These are phyloP conservation scores for Tuber borchii DNA, from an alignment of 495 filamentous ascomycete genomes.

Conservation along the genomic window DNA sequence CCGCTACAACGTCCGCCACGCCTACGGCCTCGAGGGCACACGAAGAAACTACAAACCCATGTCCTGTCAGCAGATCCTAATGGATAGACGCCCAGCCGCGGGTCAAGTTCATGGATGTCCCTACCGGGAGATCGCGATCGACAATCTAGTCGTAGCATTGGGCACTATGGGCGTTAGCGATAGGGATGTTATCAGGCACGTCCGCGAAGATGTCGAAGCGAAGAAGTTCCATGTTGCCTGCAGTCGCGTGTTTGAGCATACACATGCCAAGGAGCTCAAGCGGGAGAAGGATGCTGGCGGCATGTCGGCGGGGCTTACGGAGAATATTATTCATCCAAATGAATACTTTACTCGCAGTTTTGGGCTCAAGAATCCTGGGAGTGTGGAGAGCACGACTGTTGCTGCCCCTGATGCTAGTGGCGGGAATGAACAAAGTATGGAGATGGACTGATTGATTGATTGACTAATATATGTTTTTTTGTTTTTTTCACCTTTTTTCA, in stretches of 20 bases:
- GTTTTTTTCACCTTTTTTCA: not conserved
- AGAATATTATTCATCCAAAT: conserved; percentile 96
- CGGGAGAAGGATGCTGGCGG: conserved; percentile 66
- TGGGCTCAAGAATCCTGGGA: conserved; percentile 66
- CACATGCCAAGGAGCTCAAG: conserved; percentile 80
- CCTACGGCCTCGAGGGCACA: conserved; percentile 87
- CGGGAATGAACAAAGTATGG: not conserved
- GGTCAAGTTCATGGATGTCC: conserved; percentile 92
- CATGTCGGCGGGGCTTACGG: conserved; percentile 66
- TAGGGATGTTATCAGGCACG: conserved; percentile 65
- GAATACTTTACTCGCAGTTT: conserved; percentile 95
- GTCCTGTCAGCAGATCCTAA: conserved; percentile 89
- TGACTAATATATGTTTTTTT: not conserved
- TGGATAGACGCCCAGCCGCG: conserved; percentile 71
- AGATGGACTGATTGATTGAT: not conserved
- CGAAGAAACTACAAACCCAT: conserved; percentile 82
- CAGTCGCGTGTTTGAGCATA: conserved; percentile 87
- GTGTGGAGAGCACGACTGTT: conserved; percentile 19
- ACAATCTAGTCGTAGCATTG: conserved; percentile 72
- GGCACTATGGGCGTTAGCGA: conserved; percentile 71
- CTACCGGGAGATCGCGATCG: conserved; percentile 81
- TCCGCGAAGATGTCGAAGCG: conserved; percentile 81
- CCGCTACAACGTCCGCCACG: conserved; percentile 89
- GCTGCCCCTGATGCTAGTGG: not conserved
- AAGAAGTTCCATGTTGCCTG: conserved; percentile 92